Base-by-base conservation (phyloP, 495 filamentous ascomycete species). In the Recurvomyces mirabilis region DNA sequence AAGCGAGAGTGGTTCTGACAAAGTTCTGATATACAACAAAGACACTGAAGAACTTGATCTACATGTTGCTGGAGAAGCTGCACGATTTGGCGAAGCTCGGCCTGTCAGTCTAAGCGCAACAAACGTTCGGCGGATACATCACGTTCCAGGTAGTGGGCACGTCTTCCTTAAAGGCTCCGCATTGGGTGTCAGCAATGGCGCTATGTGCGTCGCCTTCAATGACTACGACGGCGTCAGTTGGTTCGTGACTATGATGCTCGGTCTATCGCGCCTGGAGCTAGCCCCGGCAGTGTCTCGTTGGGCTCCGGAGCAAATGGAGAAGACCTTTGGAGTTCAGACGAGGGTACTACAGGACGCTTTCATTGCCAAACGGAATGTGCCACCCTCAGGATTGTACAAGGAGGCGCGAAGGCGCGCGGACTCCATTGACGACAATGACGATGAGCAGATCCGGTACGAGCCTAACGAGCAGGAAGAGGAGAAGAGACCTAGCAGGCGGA, bases 401-500 rank as follows among this genome's bases (percentile, higher is more conserved):
- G n/a, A n/a, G n/a, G n/a, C n/a, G n/a, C n/a, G 26, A 29, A 29
- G 26, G 26, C 26, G n/a, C n/a, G n/a, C 26, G 4, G 12, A 13
- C 28, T 10, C 24, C 21, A 7, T 29, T 21, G 14, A 20, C 9
- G 12, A 4, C 4, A 20, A 45, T 5, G 42, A 45, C 12, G 42
- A 45, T 10, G 30, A 36, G 19, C 14, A 33, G 32, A 35, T 37
- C 32, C 5, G 25, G 42, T 35, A 45, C 31, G 39, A 29, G n/a
- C n/a, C n/a, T n/a, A n/a, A n/a, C n/a, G n/a, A 31, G 11, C 5
- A 17, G 39, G 15, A 20, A 6, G 26, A 7, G 26, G n/a, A n/a
- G 26, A 29, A n/a, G 7, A 7, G 7, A n/a, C 26, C 26, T n/a
- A 7, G 26, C 7, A 7, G n/a, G 7, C 7, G n/a, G 26, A 29